A percentile compares a stretch with the other conserved stretches of the same genome.
These are phyloP conservation scores for Mitragyna speciosa DNA, from an alignment of 257 asterid genomes.

Conservation along the genomic window DNA sequence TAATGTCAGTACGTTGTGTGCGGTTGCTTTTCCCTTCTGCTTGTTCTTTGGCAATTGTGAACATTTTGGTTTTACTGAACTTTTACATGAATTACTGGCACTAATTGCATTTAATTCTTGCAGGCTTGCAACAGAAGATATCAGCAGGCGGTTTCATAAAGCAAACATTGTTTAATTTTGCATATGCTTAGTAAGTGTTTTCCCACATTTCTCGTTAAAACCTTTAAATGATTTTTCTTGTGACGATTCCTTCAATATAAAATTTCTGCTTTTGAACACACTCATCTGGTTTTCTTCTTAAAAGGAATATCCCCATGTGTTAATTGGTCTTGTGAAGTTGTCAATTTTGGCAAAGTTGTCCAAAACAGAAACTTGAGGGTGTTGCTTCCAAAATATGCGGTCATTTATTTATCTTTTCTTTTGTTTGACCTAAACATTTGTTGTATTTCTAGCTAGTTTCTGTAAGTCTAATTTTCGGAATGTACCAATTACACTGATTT, in stretches of 20 bases:
- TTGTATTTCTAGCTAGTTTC: not conserved
- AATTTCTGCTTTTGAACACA: not conserved
- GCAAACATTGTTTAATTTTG: constrained; percentile 67
- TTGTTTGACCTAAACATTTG: not conserved
- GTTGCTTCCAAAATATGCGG: not conserved
- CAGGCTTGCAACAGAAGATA: constrained; percentile 91
- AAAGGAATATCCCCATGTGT: not conserved
- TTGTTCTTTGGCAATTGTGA: not conserved
- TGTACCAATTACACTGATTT: not conserved
- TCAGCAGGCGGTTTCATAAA: constrained; percentile 78
- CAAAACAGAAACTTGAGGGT: not conserved
- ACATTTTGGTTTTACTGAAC: not conserved
- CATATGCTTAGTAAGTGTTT: constrained; percentile 76
- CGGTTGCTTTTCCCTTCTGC: not conserved
- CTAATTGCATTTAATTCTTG: constrained; percentile 10
- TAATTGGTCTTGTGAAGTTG: not conserved
- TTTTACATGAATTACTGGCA: not conserved
- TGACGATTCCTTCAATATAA: not conserved
- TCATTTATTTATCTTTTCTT: not conserved
- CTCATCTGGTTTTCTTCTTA: not conserved
- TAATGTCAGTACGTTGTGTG: not conserved
- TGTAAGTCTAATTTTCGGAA: not conserved
- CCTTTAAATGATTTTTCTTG: no score
- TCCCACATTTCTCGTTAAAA: constrained; percentile 7
- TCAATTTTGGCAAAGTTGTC: not conserved